Base-by-base conservation (phyloP, 345 rosid species). In the Cardamine occulta region DNA sequence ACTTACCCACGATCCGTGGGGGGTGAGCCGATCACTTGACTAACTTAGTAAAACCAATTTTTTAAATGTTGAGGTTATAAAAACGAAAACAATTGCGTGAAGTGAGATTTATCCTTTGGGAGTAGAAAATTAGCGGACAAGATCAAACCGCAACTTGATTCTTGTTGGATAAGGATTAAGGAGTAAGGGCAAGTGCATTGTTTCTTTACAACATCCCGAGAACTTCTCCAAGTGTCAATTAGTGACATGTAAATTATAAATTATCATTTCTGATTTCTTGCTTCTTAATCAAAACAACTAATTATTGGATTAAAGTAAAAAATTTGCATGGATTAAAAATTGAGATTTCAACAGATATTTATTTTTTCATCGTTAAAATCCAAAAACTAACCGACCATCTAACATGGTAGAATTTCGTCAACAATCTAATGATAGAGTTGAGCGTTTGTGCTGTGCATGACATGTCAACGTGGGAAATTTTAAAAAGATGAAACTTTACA, bases 151-250 rank as follows among this genome's bases (percentile, higher is more conserved):
- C 73, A 66, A 66, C 58, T 60, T 60, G 52, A 52, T 35, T 72
- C 44, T 78, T 47, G 40, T 52, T 72, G 77, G 81, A 78, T 78
- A 78, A 72, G 77, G 74, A 66, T 67, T 45, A 70, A 63, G 32
- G 23, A 32, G 51, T 42, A 19, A 9, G 53, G 47, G 54, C 61
- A 51, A 78, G 44, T 78, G 68, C 32, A 4, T 7, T 42, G 64
- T 60, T 53, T 64, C 61, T 70, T 42, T 52, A 51, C 68, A 61
- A 14, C 40, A 64, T 29, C 48, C 73, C 35, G 56, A 49, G 13
- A 78, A 65, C 68, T 72, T 66, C 51, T 72, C 68, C 81, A 66
- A 78, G 81, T 72, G 77, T 78, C 77, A 59, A 59, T 62, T 32
- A 51, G 23, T 37, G 47, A 39, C 77, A 68, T 61, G 4, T 19